Percentiles rank a stretch among this genome's conserved stretches.
Conservation (phyloP, 1,139 yeast species). For the Insectozyma bohioensis region DNA sequence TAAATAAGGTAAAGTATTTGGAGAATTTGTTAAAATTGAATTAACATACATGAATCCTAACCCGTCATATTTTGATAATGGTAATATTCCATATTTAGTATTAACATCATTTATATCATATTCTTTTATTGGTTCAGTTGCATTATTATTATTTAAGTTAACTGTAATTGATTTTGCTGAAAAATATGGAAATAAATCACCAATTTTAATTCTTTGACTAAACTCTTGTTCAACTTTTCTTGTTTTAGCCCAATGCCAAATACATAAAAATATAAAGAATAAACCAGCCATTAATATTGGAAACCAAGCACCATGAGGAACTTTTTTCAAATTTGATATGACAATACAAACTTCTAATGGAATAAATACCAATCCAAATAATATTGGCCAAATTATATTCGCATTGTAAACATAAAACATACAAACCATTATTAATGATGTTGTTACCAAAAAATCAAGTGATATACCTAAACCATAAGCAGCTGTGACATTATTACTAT, state of each 20-base stretch:
- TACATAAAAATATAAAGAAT: slow-evolving; percentile 29
- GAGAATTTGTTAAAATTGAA: slow-evolving; percentile 30
- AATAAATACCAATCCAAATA: slow-evolving; percentile 39
- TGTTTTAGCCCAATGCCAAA: slow-evolving; percentile 52
- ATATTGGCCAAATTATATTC: slow-evolving; percentile 31
- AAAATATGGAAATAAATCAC: slow-evolving; percentile 26
- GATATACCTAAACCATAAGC: slow-evolving; percentile 63
- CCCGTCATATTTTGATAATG: slow-evolving; percentile 30
- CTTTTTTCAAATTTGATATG: slow-evolving; percentile 48
- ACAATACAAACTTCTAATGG: slow-evolving; percentile 48
- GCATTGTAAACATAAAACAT: slow-evolving; percentile 46
- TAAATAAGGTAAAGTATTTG: slow-evolving; percentile 44
- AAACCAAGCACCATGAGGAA: slow-evolving; percentile 62
- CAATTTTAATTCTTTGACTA: slow-evolving; percentile 27
- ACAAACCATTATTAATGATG: slow-evolving; percentile 43
- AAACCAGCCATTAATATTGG: slow-evolving; percentile 44
- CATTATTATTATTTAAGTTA: slow-evolving; percentile 19
- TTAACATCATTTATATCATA: slow-evolving; percentile 15
- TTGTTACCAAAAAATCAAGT: slow-evolving; percentile 53
- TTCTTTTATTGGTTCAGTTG: not conserved
- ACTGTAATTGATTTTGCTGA: slow-evolving; percentile 20
- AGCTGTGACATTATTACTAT: slow-evolving; percentile 50
- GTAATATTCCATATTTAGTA: slow-evolving; percentile 22
- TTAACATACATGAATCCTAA: slow-evolving; percentile 43
- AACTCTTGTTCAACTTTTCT: slow-evolving; percentile 39